Percentiles rank a stretch among this genome's conserved stretches.
Conservation (phyloP, 345 rosid genomes). For the Murraya koenigii region DNA sequence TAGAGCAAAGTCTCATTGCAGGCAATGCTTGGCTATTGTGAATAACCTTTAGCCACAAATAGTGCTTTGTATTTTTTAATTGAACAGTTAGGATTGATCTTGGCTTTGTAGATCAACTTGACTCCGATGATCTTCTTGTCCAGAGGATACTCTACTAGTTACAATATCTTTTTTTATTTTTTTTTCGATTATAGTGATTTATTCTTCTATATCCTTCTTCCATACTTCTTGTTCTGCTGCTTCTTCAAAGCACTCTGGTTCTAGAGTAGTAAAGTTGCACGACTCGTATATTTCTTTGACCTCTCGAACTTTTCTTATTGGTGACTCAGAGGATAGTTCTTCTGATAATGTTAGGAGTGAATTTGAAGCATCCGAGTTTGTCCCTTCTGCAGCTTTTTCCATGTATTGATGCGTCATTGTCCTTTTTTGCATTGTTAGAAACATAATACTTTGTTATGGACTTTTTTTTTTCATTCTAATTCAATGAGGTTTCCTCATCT, state of each 20-base stretch:
- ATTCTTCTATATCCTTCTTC: background rate
- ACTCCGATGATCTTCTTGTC: background rate
- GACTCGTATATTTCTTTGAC: background rate
- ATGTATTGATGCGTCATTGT: too few species aligned
- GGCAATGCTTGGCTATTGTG: background rate
- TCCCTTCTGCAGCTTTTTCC: too few species aligned
- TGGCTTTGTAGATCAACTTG: background rate
- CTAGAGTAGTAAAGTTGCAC: background rate
- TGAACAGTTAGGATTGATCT: background rate
- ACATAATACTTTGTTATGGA: too few species aligned
- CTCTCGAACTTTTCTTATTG: background rate
- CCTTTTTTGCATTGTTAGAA: too few species aligned
- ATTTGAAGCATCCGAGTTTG: too few species aligned
- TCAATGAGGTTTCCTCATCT: too few species aligned
- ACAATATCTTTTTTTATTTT: background rate
- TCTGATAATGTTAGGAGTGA: too few species aligned
- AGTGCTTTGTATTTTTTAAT: background rate
- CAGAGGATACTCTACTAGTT: background rate
- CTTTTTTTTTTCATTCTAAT: too few species aligned
- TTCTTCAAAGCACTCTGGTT: background rate
- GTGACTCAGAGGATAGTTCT: background rate
- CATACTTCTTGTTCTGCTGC: background rate
- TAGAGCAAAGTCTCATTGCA: background rate
- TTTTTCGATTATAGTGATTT: background rate
- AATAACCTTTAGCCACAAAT: background rate